These are phyloP conservation scores for Rhinocladiella similis DNA, from an alignment of 2,329 filamentous ascomycete species.

Conservation along the genomic window DNA sequence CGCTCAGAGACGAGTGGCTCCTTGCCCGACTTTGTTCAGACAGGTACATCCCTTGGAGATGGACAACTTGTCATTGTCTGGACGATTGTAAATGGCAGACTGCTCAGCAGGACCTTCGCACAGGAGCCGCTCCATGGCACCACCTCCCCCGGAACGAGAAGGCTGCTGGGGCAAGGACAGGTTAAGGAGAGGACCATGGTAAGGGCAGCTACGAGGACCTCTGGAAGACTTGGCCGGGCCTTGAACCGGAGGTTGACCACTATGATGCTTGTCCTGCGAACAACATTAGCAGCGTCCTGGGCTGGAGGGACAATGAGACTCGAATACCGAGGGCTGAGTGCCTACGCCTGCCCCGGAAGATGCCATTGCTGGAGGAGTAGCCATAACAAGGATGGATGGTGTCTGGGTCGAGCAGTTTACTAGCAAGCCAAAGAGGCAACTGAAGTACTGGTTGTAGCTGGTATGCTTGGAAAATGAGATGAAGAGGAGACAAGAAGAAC, in stretches of 20 bases:
- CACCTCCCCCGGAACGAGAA: neutral
- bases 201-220: neutral
- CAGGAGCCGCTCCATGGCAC: slow-evolving; percentile 12
- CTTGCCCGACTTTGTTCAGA: neutral
- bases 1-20: neutral
- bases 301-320: neutral
- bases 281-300: neutral
- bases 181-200: slow-evolving; percentile 10
- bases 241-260: too few species aligned
- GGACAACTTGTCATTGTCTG: slow-evolving; percentile 9
- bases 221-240: neutral
- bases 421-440: too few species aligned
- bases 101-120: slow-evolving; percentile 8
- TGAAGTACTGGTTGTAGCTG: too few species aligned
- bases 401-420: too few species aligned
- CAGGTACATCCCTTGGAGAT: slow-evolving; percentile 16
- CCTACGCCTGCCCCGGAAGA: too few species aligned
- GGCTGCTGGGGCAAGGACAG: neutral
- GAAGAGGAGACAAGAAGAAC: too few species aligned
- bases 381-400: too few species aligned
- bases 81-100: slow-evolving; percentile 9
- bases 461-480: too few species aligned
- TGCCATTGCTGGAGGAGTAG: too few species aligned
- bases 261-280: too few species aligned
- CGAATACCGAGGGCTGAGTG: too few species aligned